These are phyloP conservation scores for Ormosia semicastrata DNA, from an alignment of 306 rosid species.

Conservation along the genomic window DNA sequence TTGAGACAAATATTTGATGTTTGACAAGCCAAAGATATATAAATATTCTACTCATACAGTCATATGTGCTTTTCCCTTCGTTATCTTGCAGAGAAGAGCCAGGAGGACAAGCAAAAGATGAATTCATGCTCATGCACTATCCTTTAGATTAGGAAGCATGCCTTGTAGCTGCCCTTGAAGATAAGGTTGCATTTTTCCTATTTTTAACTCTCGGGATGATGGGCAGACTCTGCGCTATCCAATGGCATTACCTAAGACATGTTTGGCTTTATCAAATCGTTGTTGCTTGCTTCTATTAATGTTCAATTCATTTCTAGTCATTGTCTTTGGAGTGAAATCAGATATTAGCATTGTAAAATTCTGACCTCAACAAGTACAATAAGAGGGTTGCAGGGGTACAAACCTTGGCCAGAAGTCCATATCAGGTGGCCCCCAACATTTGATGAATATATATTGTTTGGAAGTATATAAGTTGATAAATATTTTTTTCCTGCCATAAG, in stretches of 20 bases:
- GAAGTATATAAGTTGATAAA: conserved; percentile 8
- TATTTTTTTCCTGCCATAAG: neutral
- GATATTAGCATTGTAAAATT: conserved; percentile 19
- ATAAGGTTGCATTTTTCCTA: conserved; percentile 14
- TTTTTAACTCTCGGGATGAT: conserved; percentile 17
- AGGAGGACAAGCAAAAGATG: conserved; percentile 43
- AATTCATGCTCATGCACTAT: conserved; percentile 67
- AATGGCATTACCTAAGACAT: neutral
- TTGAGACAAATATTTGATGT: neutral
- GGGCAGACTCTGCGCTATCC: conserved; percentile 26
- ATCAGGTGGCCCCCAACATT: neutral
- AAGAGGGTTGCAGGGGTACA: conserved; percentile 18
- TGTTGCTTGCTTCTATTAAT: conserved; percentile 25
- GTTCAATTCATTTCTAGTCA: conserved; percentile 27
- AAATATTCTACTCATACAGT: neutral
- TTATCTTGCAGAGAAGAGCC: conserved; percentile 46
- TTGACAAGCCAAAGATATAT: neutral
- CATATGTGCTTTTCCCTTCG: neutral
- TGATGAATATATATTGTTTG: conserved; percentile 23
- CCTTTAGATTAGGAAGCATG: conserved; percentile 46
- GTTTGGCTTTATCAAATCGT: conserved; percentile 21
- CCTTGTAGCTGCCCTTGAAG: conserved; percentile 26
- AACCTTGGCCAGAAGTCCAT: conserved; percentile 19
- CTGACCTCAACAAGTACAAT: conserved; percentile 19
- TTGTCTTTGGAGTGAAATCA: conserved; percentile 35